Evolutionary conservation across 2,329 filamentous ascomycete species (phyloP).

Genomic region (Tolypocladium inflatum): DNA sequence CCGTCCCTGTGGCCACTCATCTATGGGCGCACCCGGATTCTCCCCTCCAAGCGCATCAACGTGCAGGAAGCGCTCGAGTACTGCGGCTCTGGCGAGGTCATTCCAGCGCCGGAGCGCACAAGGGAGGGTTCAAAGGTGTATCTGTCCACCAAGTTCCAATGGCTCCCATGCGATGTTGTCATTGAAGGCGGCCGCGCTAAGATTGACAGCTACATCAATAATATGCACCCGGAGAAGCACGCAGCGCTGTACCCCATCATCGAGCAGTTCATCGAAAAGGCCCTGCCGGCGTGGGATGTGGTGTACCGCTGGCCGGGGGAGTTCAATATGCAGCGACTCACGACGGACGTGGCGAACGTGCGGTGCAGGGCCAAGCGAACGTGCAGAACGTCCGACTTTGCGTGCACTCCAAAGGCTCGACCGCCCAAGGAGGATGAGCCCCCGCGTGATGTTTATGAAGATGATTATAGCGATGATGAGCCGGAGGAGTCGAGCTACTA

Average conservation of each 20-base stretch:
- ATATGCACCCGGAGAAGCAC: conserved; percentile 35
- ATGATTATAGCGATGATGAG: conserved; percentile 1
- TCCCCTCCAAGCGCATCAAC: conserved; percentile 19
- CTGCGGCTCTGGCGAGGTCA: conserved; percentile 21
- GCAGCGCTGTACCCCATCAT: conserved; percentile 27
- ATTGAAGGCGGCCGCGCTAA: conserved; percentile 24
- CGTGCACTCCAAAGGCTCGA: conserved; percentile 10
- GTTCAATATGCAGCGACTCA: conserved; percentile 16
- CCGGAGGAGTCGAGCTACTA: conserved; percentile 3
- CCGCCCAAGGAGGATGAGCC: conserved; percentile 14
- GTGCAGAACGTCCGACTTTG: conserved; percentile 4
- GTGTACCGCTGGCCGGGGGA: conserved; percentile 20
- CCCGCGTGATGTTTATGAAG: conserved; percentile 12
- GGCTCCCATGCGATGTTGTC: conserved; percentile 42
- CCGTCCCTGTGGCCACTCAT: conserved; percentile 54
- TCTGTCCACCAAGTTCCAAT: conserved; percentile 23
- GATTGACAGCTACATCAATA: conserved; percentile 44
- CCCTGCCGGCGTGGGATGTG: conserved; percentile 36
- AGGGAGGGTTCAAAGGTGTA: not conserved
- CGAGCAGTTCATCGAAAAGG: conserved; percentile 27
- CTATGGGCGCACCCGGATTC: conserved; percentile 34
- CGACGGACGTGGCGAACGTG: conserved; percentile 3
- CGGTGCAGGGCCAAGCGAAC: conserved; percentile 10
- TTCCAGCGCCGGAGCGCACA: conserved; percentile 8
- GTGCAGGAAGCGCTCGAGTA: conserved; percentile 25